Evolutionary conservation across 257 asterid species (phyloP), one percentile per base, ranked within the genome.

Genomic region (Lycium barbarum): DNA sequence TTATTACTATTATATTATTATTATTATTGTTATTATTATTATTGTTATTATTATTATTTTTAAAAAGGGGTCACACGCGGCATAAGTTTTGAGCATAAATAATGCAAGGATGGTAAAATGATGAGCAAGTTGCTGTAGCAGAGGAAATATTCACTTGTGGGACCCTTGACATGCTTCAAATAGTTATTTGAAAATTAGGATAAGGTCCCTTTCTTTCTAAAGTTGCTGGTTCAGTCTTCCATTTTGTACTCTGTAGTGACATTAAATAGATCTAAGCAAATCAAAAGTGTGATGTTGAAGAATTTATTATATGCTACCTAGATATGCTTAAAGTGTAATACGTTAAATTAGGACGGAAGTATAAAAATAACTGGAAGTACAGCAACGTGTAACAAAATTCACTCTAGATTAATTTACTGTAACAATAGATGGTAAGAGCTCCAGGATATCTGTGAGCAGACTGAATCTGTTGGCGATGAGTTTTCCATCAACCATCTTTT

Each of bases 141-240:
- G 81, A 2, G 61, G 55, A 2, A 45, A 45, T 47, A 20, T 47
- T 45, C 40, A 45, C 43, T 49, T 3, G 0, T 43, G 40, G 81
- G 40, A 74, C 61, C 43, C 20, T 49, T 47, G 61, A 47, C 20
- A 14, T 45, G 61, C 81, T 47, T 74, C 81, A 47, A 47, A 49
- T 22, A 74, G 35, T 47, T 73, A 73, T 26, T 72, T 49, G 20
- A 74, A 74, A 49, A 49, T 49, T 20, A 74, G 81, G 43, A 71
- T 71, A 17, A 71, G 53, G 26, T 18, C 38, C 81, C 12, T 20
- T 49, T 22, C n/a, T 13, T 74, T 74, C 43, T 74, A 43, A 74
- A 74, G 61, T 74, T 74, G 81, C 81, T 49, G 80, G 80, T 13
- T 74, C 43, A 20, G 80, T 74, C 58, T 73, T 47, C 81, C 61